Conservation (phyloP, 129 eudicot species). For the Arctium minus region DNA sequence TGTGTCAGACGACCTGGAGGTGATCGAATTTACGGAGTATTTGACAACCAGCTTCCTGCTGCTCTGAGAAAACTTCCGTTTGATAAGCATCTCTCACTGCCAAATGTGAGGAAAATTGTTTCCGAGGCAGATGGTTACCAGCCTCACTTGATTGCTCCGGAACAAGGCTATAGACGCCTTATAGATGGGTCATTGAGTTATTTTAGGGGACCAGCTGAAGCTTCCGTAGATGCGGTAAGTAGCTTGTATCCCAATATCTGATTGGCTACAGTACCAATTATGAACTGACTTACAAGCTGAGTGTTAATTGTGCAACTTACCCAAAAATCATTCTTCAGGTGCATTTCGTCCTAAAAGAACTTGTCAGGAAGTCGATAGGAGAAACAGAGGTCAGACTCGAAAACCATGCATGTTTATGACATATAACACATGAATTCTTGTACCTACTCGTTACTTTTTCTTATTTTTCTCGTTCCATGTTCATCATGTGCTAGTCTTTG, state of each 20-base stretch:
- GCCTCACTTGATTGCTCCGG: conserved; percentile 92
- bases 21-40: conserved; percentile 79
- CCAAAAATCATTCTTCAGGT: conserved; percentile 50
- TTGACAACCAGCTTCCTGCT: conserved; percentile 88
- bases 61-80: conserved; percentile 81
- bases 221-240: conserved; percentile 89
- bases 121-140: conserved; percentile 94
- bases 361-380: conserved; percentile 92
- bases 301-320: conserved; percentile 22
- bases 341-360: conserved; percentile 91
- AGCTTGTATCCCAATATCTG: not conserved
- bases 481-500: too few relatives aligned
- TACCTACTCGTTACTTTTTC: not conserved
- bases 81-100: conserved; percentile 75
- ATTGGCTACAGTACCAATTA: not conserved
- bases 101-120: conserved; percentile 74
- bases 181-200: conserved; percentile 72
- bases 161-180: conserved; percentile 89
- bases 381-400: conserved; percentile 78
- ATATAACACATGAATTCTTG: not conserved
- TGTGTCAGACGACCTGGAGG: conserved; percentile 75
- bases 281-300: not conserved
- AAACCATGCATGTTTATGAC: conserved; percentile 6
- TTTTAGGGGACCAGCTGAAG: conserved; percentile 91
- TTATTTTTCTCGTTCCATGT: too few relatives aligned